Percentiles rank a stretch among this genome's conserved stretches.
Conservation (phyloP, 2,329 filamentous ascomycete species). For the Plectosphaerella cucumerina region DNA sequence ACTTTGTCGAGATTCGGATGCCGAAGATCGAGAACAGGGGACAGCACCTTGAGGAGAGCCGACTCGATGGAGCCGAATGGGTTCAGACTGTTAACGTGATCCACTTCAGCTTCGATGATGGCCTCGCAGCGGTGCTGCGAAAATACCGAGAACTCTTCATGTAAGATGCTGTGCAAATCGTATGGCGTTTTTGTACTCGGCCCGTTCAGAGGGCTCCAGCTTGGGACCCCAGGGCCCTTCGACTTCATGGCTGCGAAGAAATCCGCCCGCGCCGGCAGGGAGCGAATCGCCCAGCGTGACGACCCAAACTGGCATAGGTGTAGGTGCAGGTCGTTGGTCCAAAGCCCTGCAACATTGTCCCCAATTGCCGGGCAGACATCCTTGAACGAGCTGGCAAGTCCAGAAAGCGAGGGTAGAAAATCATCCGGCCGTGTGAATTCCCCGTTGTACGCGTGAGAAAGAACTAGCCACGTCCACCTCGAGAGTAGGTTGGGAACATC, state of each 20-base stretch:
- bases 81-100: no score
- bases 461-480: neutral
- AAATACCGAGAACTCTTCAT: no score
- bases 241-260: neutral
- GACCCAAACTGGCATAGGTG: neutral
- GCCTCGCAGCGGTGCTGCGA: no score
- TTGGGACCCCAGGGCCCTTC: neutral
- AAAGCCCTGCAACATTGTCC: neutral
- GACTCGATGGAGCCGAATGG: no score
- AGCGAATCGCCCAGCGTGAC: no score
- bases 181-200: no score
- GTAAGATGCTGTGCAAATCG: no score
- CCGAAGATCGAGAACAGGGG: no score
- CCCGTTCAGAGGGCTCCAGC: no score
- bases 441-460: neutral
- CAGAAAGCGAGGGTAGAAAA: neutral
- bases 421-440: neutral
- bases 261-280: neutral
- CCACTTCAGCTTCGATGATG: no score
- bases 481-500: neutral
- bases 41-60: no score
- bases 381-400: neutral
- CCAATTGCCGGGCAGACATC: neutral
- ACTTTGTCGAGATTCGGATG: no score
- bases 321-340: neutral